Base-by-base conservation (phyloP, 352 stramenopile species). In the Globisporangium orthogonon region DNA sequence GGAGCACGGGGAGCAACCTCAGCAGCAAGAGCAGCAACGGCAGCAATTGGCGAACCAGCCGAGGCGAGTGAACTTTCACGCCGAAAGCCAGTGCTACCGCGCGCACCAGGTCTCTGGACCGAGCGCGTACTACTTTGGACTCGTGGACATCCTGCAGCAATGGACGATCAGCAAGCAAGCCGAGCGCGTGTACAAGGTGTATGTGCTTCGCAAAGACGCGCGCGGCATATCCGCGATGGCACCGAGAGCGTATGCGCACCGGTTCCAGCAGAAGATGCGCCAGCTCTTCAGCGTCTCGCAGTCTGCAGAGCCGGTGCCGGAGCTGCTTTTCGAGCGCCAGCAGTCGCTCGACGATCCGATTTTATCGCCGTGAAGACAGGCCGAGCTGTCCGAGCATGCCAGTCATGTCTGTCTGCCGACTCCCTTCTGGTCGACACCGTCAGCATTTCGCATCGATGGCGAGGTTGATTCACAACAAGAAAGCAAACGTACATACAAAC, bases 81-180 rank as follows among this genome's bases (percentile, higher is more conserved):
- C 5, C 3, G 29, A 57, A 17, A 61, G 47, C 37, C 78, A 90
- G 54, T 70, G 76, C 18, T 91, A 90, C 48, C 62, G 76, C 37
- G 85, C 83, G 45, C 75, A 92, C 57, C 81, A 89, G 52, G 83
- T 95, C 2, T 91, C 85, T 1, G 87, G 86, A 0, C 86, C 88
- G 17, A 92, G 85, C 58, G 78, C 77, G 54, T 97, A 96, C 56
- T 96, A 95, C 77, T 83, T 97, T 50, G 89, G 89, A 0, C 65
- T 97, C 4, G 91, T 97, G 2, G 89, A 97, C 55, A 88, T 97
- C 13, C 63, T 97, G 46, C 89, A 97, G 69, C 71, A 86, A 57
- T 97, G 86, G 86, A 96, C 84, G 6, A 56, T 92, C 0, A 40
- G 60, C 0, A 97, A 97, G 58, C 77, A 87, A 43, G 52, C 70